A percentile compares a stretch with the other conserved stretches of the same genome.
phyloP scores from a whole-genome alignment of 441 rosid genomes.

The Jatropha multifida region DNA sequence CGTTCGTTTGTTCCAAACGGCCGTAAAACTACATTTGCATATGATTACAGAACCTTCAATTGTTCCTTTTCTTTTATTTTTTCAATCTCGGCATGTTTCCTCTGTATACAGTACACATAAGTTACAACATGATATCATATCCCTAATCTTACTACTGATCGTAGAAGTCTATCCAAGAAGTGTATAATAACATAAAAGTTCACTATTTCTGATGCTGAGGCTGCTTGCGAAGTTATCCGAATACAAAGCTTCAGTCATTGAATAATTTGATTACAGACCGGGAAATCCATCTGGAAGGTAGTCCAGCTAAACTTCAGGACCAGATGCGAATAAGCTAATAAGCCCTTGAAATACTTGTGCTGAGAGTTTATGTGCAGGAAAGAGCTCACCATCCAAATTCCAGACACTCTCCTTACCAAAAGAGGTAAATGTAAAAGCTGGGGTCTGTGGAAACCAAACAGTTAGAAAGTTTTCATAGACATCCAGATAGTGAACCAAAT shows the following conservation, averaged over 20 bases:
- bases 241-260: neutral
- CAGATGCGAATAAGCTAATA: conserved; percentile 78
- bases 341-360: conserved; percentile 93
- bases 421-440: conserved; percentile 84
- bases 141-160: neutral
- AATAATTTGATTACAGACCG: neutral
- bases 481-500: conserved; percentile 1
- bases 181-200: neutral
- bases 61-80: neutral
- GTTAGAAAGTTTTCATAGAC: neutral
- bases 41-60: neutral
- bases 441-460: conserved; percentile 46
- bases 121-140: neutral
- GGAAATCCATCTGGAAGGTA: neutral
- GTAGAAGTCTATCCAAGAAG: neutral
- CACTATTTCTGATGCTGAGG: neutral
- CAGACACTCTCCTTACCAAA: conserved; percentile 76
- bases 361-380: conserved; percentile 79
- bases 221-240: neutral
- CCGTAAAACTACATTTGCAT: neutral
- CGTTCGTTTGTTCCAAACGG: no score
- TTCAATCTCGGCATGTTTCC: neutral
- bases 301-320: conserved; percentile 62
- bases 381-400: conserved; percentile 96
- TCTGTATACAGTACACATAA: neutral